Base-by-base conservation (phyloP, 768 basidiomycete genomes). In the Tephrocybe rancida region DNA sequence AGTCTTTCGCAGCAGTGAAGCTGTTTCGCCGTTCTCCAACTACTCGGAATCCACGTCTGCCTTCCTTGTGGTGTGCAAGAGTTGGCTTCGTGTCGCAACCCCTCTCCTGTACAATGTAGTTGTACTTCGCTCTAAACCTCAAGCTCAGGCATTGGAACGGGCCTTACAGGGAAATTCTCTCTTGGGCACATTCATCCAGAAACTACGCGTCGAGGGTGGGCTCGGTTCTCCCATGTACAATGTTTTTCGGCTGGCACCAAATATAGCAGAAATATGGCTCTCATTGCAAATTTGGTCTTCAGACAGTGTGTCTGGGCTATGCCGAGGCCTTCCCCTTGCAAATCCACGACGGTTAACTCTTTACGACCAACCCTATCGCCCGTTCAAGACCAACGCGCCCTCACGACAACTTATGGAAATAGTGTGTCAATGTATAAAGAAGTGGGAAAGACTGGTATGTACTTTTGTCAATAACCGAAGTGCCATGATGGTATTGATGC, bases 21-120 rank as follows among this genome's bases (percentile, higher is more conserved):
- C 0, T 2, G 11, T 50, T 2, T 54, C 53, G 2, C 53, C 42
- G 29, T 53, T 53, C 48, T 16, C 25, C 13, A 50, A 13, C 21
- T 53, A 27, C 25, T 3, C 47, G 0, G 48, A 57, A 45, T 53
- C 52, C 21, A 49, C 48, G 2, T 57, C 56, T 2, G 37, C 41
- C 21, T 21, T 53, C 5, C 38, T 54, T 1, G 50, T 61, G 9
- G 63, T 66, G 11, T 63, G 63, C 52, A 63, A 60, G 44, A 50
- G 53, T 37, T 66, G 65, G 65, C 58, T 63, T n/a, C 54, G 61
- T 2, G 62, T 65, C 27, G 50, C 59, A 1, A 65, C 65, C 1
- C 63, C 64, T 1, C 50, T 65, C 0, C 50, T 68, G 5, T 68
- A 67, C 19, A 45, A 61, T 14, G 59, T 64, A 5, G 63, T 69